A percentile compares a stretch with the other conserved stretches of the same genome.
These are phyloP conservation scores for Mortierella hygrophila DNA, from an alignment of 192 early-diverging fungal genomes.

Conservation along the genomic window DNA sequence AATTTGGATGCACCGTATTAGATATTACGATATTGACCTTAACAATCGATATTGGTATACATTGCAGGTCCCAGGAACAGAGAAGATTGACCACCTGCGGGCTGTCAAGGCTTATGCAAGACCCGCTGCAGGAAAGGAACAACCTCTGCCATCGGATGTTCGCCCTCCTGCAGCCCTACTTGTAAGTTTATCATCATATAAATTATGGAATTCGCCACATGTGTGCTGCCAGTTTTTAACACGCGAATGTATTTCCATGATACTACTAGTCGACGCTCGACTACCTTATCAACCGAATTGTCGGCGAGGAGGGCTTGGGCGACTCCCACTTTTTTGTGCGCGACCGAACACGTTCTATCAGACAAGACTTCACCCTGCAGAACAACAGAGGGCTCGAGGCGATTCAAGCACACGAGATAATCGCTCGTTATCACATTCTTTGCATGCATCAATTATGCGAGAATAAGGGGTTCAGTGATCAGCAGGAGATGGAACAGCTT, in stretches of 20 bases:
- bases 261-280: conserved; percentile 67
- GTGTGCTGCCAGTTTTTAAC: not conserved
- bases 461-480: conserved; percentile 73
- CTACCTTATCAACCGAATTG: conserved; percentile 69
- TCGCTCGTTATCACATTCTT: conserved; percentile 90
- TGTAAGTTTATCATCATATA: conserved; percentile 49
- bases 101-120: conserved; percentile 90
- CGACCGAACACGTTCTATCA: conserved; percentile 86
- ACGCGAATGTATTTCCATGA: not conserved
- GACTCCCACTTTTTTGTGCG: conserved; percentile 86
- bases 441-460: conserved; percentile 81
- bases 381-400: conserved; percentile 81
- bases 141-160: conserved; percentile 90
- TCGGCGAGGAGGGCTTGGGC: conserved; percentile 67
- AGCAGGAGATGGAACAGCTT: conserved; percentile 92
- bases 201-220: not conserved
- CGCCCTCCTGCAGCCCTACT: conserved; percentile 81
- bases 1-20: not conserved
- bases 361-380: conserved; percentile 90
- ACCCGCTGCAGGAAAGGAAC: conserved; percentile 87
- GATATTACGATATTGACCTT: not conserved
- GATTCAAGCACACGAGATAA: conserved; percentile 79
- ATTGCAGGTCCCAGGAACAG: conserved; percentile 66
- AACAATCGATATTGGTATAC: no score
- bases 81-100: conserved; percentile 69